A percentile compares a stretch with the other conserved stretches of the same genome.
These are phyloP conservation scores for Gloeostereum incarnatum DNA, from an alignment of 768 basidiomycete genomes.

Conservation along the genomic window DNA sequence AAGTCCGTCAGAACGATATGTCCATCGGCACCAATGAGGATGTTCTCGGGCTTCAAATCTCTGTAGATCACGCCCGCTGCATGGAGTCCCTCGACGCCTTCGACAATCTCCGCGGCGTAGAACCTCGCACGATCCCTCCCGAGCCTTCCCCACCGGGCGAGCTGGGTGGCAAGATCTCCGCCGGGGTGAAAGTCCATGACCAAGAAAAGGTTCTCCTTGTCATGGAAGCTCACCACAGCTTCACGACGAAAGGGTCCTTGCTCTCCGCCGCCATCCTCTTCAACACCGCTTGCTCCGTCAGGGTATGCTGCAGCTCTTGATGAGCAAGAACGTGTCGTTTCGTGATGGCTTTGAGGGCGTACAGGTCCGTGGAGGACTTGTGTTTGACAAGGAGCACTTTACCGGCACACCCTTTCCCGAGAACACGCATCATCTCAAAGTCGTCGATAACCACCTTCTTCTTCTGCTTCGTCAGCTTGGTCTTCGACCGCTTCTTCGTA, in stretches of 20 bases:
- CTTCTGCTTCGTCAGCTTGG: slow-evolving; percentile 48
- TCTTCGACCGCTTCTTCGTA: slow-evolving; percentile 19
- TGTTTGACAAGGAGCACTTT: slow-evolving; percentile 90
- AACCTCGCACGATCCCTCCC: slow-evolving; percentile 93
- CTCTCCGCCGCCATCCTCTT: slow-evolving; percentile 88
- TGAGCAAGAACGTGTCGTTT: slow-evolving; percentile 96
- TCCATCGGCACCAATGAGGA: slow-evolving; percentile 88
- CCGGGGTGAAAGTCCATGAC: slow-evolving; percentile 98
- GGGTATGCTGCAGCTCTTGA: slow-evolving; percentile 92
- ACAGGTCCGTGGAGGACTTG: slow-evolving; percentile 60
- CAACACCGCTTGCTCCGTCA: slow-evolving; percentile 93
- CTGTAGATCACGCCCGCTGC: slow-evolving; percentile 94
- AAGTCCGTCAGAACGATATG: slow-evolving; percentile 98
- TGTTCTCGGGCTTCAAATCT: slow-evolving; percentile 95
- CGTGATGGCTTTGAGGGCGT: slow-evolving; percentile 95
- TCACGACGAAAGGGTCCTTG: slow-evolving; percentile 90
- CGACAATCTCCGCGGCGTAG: slow-evolving; percentile 95
- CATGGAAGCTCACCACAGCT: slow-evolving; percentile 97
- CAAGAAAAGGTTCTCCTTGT: slow-evolving; percentile 93
- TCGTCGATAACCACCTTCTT: slow-evolving; percentile 79
- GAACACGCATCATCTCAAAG: slow-evolving; percentile 95
- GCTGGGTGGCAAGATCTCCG: slow-evolving; percentile 94
- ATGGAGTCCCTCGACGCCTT: slow-evolving; percentile 93
- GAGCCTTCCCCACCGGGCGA: slow-evolving; percentile 90
- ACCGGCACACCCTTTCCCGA: slow-evolving; percentile 96